Base-by-base conservation (phyloP, 768 basidiomycete species). In the Leccinum uliginosum region DNA sequence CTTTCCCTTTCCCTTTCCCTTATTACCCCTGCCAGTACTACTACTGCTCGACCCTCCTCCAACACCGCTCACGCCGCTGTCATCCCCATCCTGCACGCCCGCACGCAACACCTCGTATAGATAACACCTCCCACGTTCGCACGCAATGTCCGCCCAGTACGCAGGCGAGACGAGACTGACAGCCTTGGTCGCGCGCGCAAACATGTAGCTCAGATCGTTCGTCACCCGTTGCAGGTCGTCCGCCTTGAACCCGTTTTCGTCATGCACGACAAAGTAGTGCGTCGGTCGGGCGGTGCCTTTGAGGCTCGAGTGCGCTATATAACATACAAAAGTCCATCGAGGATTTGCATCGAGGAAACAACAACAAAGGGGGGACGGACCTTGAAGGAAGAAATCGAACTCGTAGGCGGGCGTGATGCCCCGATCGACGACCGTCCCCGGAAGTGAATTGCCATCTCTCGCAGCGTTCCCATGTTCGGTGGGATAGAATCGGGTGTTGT, bases 401-500 rank as follows among this genome's bases (percentile, higher is more conserved):
- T 78, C 77, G 64, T 80, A 83, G 9, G 78, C 74, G 1, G 76
- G 78, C 0, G 80, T 81, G 45, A 83, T 70, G n/a, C 81, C 81
- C 6, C 76, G 73, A 58, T 82, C 82, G 55, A 82, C 81, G 45
- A 82, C 76, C 6, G 81, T 82, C n/a, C 81, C 81, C 2, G 81
- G 78, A 27, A 66, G 72, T 1, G 82, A 78, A 50, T 83, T 82
- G 3, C 81, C 81, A 34, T 79, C 73, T 1, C 43, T 29, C 30
- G 78, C 79, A 0, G 77, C 78, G 15, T 70, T 62, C 24, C 53
- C 57, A 14, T 64, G 58, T 19, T 73, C 70, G 4, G 76, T 78
- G 34, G 82, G 80, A 65, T 75, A 83, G 67, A 83, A 83, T 14
- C 82, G 78, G 8, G 81, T 82, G 62, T 81, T 73, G 58, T 83